Base-by-base conservation (phyloP, 148 eudicot genomes). In the Heliosperma pusillum region DNA sequence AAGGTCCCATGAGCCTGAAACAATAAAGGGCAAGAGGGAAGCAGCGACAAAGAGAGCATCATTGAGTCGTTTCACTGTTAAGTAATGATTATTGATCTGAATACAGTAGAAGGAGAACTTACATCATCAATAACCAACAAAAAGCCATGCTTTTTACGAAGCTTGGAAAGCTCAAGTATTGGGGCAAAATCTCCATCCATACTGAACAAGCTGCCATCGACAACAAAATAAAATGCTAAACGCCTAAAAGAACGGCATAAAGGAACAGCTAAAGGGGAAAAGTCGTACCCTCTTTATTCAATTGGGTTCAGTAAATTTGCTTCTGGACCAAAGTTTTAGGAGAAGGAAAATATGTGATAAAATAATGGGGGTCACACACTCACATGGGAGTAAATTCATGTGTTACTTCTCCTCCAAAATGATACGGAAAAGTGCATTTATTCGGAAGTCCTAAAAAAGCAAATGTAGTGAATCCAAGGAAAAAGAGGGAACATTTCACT, bases 161-260 rank as follows among this genome's bases (percentile, higher is more conserved):
- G 99, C 76, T 82, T 79, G 50, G 80, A 87, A 72, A 95, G 97
- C 85, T 87, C 91, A 57, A 36, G 61, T 91, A 95, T 88, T 42
- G 97, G 99, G 77, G 99, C 99, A 72, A 95, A 90, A 80, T 95
- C 99, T 79, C 99, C 99, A 83, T 95, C 99, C 99, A 95, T 95
- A 77, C 99, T 95, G 82, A 95, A 95, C 82, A 95, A 84, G 93
- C 99, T 94, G 96, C 72, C 71, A 78, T 21, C 11, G 9, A 71
- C 21, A 75, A 20, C 26, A 56, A 60, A 71, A 70, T 22, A 65
- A 16, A 16, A 65, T 62, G 24, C 45, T 40, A 33, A n/a, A n/a
- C n/a, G n/a, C n/a, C n/a, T n/a, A n/a, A n/a, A n/a, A n/a, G n/a
- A n/a, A n/a, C n/a, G n/a, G n/a, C n/a, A n/a, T n/a, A n/a, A 20